phyloP scores from a whole-genome alignment of 2,329 filamentous ascomycete species.

The Paracoccidioides lutzii region DNA sequence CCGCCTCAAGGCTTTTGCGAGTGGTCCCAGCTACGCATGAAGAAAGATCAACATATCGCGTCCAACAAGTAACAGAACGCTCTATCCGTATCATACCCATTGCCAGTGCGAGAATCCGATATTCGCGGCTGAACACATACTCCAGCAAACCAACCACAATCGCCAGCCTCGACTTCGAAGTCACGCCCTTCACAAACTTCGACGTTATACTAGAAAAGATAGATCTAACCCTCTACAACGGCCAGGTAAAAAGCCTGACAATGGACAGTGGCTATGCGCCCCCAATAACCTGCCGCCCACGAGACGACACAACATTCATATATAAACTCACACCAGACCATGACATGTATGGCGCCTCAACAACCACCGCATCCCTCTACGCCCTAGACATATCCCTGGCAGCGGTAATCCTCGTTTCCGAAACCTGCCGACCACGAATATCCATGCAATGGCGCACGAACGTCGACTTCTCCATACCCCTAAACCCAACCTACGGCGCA shows the following conservation, averaged over 20 bases:
- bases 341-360: constrained; percentile 23
- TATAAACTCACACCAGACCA: constrained; percentile 39
- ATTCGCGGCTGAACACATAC: constrained; percentile 36
- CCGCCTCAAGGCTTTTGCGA: constrained; percentile 45
- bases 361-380: constrained; percentile 27
- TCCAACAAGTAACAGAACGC: constrained; percentile 40
- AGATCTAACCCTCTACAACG: constrained; percentile 35
- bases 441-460: constrained; percentile 37
- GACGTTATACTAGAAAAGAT: constrained; percentile 39
- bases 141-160: constrained; percentile 36
- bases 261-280: constrained; percentile 22
- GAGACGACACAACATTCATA: constrained; percentile 45
- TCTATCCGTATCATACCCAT: constrained; percentile 44
- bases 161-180: constrained; percentile 43
- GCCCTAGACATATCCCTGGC: constrained; percentile 37
- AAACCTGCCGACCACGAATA: constrained; percentile 32
- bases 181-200: constrained; percentile 40
- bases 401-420: constrained; percentile 28
- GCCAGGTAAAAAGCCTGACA: constrained; percentile 34
- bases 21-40: constrained; percentile 40
- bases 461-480: constrained; percentile 36
- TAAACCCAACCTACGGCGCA: constrained; percentile 36
- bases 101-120: constrained; percentile 43
- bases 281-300: constrained; percentile 35
- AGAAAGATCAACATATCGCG: constrained; percentile 39